Base-by-base conservation (phyloP, 805 yeast species). In the Hagleromyces aurorensis region DNA sequence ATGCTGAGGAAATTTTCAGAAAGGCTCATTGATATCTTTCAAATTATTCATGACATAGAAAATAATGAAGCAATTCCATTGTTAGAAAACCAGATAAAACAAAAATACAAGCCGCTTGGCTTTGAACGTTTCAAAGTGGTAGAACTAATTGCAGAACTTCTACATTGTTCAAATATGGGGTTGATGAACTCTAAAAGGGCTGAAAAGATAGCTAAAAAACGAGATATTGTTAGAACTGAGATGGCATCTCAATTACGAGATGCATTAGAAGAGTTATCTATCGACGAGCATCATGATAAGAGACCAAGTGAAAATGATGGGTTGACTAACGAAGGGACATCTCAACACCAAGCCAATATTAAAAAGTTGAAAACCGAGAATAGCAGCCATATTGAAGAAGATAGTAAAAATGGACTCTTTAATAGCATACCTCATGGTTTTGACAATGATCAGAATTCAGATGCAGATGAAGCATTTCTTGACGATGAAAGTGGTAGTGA, bases 111-210 rank as follows among this genome's bases (percentile, higher is more conserved):
- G 46, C 86, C 91, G 2, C 61, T 91, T 13, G 98, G 98, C 0
- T 84, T 89, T 54, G 94, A 87, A 46, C 69, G 87, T 40, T 87
- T 91, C 59, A 83, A 86, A 50, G 72, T 91, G 14, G 78, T 94
- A 37, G 99, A 91, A 58, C 63, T 91, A 30, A 74, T 91, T 27
- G 98, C 98, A 0, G 99, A 91, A 50, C 65, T 91, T 22, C 66
- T 91, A 33, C 98, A 91, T 57, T 91, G 99, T 52, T 85, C 96
- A n/a, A 91, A 91, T 59, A 91, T 91, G 97, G 84, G 80, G 0
- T 65, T 86, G 12, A 68, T 91, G 42, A 91, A 89, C 53, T 85
- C 87, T 25, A 73, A 70, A 22, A 68, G 67, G 30, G 85, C 87
- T 32, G 78, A 83, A 54, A 65, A 65, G 17, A 68, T 84, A 24